Percentiles rank a stretch among this genome's conserved stretches.
phyloP scores from a whole-genome alignment of 2,329 filamentous ascomycete genomes.

The Neofusicoccum kwambonambiense region DNA sequence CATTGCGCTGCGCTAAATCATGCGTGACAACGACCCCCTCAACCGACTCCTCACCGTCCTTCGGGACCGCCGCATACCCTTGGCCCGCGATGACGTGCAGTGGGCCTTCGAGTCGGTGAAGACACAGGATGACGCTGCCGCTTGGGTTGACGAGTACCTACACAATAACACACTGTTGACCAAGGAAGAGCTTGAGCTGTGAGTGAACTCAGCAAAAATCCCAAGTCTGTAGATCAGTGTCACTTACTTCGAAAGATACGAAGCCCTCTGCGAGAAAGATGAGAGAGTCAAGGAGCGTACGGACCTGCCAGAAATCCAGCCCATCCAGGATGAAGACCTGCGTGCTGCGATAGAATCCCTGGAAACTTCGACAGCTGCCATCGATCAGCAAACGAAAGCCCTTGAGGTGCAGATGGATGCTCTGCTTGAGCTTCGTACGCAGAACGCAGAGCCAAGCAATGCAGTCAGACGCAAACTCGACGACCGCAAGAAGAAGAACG shows the following conservation, averaged over 20 bases:
- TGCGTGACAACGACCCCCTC: conserved; percentile 29
- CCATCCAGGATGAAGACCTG: conserved; percentile 60
- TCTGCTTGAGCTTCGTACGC: conserved; percentile 54
- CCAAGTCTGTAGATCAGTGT: neutral
- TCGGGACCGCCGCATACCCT: conserved; percentile 44
- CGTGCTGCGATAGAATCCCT: conserved; percentile 62
- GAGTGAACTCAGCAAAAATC: conserved; percentile 20
- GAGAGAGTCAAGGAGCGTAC: conserved; percentile 32
- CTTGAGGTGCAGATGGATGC: conserved; percentile 63
- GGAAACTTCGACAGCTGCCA: conserved; percentile 62
- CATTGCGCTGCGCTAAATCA: neutral
- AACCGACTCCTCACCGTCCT: conserved; percentile 45
- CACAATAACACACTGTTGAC: conserved; percentile 47
- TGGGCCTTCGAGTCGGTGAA: conserved; percentile 46
- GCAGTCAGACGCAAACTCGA: conserved; percentile 38
- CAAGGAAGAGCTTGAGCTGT: conserved; percentile 51
- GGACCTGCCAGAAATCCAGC: conserved; percentile 37
- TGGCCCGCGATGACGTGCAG: conserved; percentile 47
- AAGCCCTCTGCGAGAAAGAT: conserved; percentile 33
- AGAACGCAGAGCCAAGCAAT: conserved; percentile 40
- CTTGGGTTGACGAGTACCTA: conserved; percentile 50
- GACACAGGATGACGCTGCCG: conserved; percentile 40
- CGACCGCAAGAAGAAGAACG: conserved; percentile 37
- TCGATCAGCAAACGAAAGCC: conserved; percentile 62
- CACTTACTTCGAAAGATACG: conserved; percentile 27